Percentiles rank a stretch among this genome's conserved stretches.
These are phyloP conservation scores for Ogataea parapolymorpha DNA, from an alignment of 805 yeast genomes.

Conservation along the genomic window DNA sequence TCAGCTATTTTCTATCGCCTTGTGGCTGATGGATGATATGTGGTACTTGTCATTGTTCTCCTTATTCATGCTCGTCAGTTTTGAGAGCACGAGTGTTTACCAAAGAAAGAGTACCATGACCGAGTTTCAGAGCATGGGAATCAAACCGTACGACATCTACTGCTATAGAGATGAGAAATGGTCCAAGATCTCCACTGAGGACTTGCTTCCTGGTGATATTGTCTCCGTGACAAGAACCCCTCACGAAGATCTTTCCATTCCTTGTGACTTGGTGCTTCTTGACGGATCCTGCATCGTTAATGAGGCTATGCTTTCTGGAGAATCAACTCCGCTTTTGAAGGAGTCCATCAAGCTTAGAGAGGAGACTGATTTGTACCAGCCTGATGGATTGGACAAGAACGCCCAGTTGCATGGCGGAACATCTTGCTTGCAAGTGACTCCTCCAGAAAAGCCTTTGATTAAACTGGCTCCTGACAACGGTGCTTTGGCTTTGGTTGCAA, in stretches of 20 bases:
- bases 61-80: conserved; percentile 84
- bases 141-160: conserved; percentile 80
- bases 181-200: conserved; percentile 65
- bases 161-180: conserved; percentile 71
- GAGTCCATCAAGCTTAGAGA: conserved; percentile 89
- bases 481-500: conserved; percentile 83
- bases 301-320: conserved; percentile 99
- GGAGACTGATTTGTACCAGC: conserved; percentile 57
- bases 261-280: conserved; percentile 84
- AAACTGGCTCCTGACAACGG: conserved; percentile 86
- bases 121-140: conserved; percentile 96
- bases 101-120: conserved; percentile 93
- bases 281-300: conserved; percentile 94
- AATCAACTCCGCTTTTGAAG: conserved; percentile 92
- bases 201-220: conserved; percentile 86
- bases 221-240: conserved; percentile 81
- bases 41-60: conserved; percentile 95
- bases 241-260: conserved; percentile 85
- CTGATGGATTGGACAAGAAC: conserved; percentile 85
- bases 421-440: conserved; percentile 85
- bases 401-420: conserved; percentile 94
- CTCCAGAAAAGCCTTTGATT: conserved; percentile 47
- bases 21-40: conserved; percentile 95
- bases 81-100: conserved; percentile 91
- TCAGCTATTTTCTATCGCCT: conserved; percentile 91